Base-by-base conservation (phyloP, 495 filamentous ascomycete species). In the Corynascus novoguineensis region DNA sequence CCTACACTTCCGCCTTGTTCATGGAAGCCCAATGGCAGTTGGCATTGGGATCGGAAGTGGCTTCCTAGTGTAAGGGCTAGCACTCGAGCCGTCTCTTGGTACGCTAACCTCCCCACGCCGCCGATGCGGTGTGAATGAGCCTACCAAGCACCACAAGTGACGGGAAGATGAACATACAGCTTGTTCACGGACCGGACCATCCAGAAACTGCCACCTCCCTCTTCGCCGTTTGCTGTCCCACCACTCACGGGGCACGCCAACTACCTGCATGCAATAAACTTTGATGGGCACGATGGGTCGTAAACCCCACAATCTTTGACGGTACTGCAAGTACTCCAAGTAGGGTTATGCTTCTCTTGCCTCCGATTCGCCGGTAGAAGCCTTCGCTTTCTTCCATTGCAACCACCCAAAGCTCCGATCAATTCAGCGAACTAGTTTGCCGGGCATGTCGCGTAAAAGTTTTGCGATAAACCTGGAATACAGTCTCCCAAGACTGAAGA, bases 201-300 rank as follows among this genome's bases (percentile, higher is more conserved):
- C 51, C 60, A 65, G 49, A 60, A 49, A 28, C 59, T 68, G 68
- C 60, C 69, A 60, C 54, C 61, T 61, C 3, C 15, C 58, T 15
- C 51, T 53, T 62, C 49, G 60, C 40, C 56, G 53, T 60, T 59
- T 59, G 47, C 46, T 59, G 57, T n/a, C 32, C 34, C 45, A 21
- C 40, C 54, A 50, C 28, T 41, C 50, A 24, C 5, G 22, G 24
- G 6, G 25, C 49, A 17, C 22, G 6, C 21, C 31, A 46, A 44
- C 29, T 14, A 27, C 35, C 49, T 37, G 49, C 48, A 58, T 31
- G 29, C 7, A 53, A 53, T 52, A 38, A 59, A 59, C 12, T 29
- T 5, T 27, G 6, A 17, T 8, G 37, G n/a, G 37, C 37, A n/a
- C n/a, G n/a, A n/a, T n/a, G n/a, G n/a, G n/a, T n/a, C n/a, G n/a